Base-by-base conservation (phyloP, 2,329 filamentous ascomycete species). In the Trichoderma koningiopsis region DNA sequence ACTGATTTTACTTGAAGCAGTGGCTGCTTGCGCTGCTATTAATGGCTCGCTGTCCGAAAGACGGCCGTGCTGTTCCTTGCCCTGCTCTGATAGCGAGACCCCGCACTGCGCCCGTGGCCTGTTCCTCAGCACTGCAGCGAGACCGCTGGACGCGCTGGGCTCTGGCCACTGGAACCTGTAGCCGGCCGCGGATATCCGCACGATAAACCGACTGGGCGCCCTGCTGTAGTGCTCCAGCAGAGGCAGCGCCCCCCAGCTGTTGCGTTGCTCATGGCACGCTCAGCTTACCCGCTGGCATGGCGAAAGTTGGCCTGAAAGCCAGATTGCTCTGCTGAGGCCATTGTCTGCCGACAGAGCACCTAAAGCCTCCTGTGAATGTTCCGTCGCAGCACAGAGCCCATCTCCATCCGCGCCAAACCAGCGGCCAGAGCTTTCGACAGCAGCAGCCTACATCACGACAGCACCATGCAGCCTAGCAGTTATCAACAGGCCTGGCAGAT, bases 401-500 rank as follows among this genome's bases (percentile, higher is more conserved):
- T 49, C 47, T 22, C 40, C 40, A 29, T 55, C 52, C 7, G 27
- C 24, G 5, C 27, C 53, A 22, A 16, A 27, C 27, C 55, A 58
- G 29, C 52, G 14, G 27, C 27, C 43, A 49, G n/a, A 49, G 47
- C 47, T 47, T 8, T 49, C 47, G 47, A 49, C 47, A 49, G 47
- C 47, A 49, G 19, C 47, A 24, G 47, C 47, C 47, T 22, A 24
- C 47, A 22, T 49, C 22, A 49, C 47, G 47, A 49, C 27, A 33
- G 27, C 33, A 65, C 33, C 49, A 59, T 59, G 64, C 64, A 67
- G 56, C 64, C 58, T 43, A 59, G 56, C 64, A 59, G 49, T 31
- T 47, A 29, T 37, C 60, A 63, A 52, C n/a, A 33, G 35, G 22
- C 43, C 40, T 29, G 64, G 53, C 64, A 37, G 53, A 49, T 59